A percentile compares a stretch with the other conserved stretches of the same genome.
phyloP scores from a whole-genome alignment of 257 asterid species.

The Lithospermum erythrorhizon region DNA sequence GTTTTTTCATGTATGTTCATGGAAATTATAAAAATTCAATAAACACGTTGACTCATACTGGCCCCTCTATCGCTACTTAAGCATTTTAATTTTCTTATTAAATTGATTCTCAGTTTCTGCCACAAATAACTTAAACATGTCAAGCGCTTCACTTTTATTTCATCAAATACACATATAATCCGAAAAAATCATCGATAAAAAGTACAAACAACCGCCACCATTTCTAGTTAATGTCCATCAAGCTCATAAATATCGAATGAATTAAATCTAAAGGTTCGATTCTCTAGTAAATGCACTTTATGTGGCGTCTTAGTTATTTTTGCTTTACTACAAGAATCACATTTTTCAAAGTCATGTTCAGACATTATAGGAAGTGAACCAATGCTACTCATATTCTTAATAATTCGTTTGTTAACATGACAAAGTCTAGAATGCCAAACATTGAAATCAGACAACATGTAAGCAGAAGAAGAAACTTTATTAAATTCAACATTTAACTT shows the following conservation, averaged over 20 bases:
- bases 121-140: not conserved
- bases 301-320: too few species aligned
- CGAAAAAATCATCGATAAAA: not conserved
- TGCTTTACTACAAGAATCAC: too few species aligned
- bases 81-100: not conserved
- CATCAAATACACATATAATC: not conserved
- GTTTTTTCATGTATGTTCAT: not conserved
- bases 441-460: too few species aligned
- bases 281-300: not conserved
- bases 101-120: not conserved
- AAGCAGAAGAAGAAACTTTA: too few species aligned
- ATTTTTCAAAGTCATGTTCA: too few species aligned
- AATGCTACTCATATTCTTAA: too few species aligned
- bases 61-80: not conserved
- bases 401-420: too few species aligned
- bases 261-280: not conserved
- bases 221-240: not conserved
- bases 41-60: not conserved
- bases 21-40: not conserved
- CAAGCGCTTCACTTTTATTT: not conserved
- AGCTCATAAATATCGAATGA: not conserved
- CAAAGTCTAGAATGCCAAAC: too few species aligned
- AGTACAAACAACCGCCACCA: not conserved
- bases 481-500: too few species aligned
- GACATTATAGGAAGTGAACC: too few species aligned